Base-by-base conservation (phyloP, 1,139 yeast species). In the Geotrichum phurueaensis region DNA sequence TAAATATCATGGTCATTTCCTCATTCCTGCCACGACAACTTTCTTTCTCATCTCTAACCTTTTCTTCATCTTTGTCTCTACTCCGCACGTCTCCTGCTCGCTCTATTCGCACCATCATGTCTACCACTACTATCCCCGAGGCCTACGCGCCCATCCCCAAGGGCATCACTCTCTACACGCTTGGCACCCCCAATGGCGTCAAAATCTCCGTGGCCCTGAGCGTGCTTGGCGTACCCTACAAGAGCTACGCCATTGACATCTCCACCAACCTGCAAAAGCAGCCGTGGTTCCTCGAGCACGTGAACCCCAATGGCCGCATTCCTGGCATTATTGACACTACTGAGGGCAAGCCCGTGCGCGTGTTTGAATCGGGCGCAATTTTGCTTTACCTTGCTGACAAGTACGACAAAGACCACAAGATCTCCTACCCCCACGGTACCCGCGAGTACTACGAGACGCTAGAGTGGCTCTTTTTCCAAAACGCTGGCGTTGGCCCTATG, bases 291-390 rank as follows among this genome's bases (percentile, higher is more conserved):
- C 69, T 81, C 59, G 73, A 78, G 59, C 58, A 59, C 25, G 71
- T 83, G 66, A 83, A 84, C 68, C 85, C 86, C 31, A 84, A 84
- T 67, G 88, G 89, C 18, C 76, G 85, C 64, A 82, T 84, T 60
- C 89, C 89, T 20, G 78, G 83, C 0, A 69, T 85, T 23, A 76
- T 78, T 2, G 85, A 83, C 67, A 60, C 23, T 7, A 52, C 61
- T 29, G 80, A 73, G 53, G 73, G 78, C 23, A 65, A 62, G 48
- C 59, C 59, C 66, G 48, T 59, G 47, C 36, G 54, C 13, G 64
- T 60, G 58, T 78, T 79, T 67, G 89, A 85, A 71, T 77, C 85
- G 45, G 87, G 81, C 27, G 86, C 87, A 20, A 84, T 84, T 63
- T 69, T 84, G 70, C 75, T 76, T 63, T 84, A 83, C 66, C 71